phyloP scores from a whole-genome alignment of 2,329 filamentous ascomycete species.

The Colletotrichum lini region DNA sequence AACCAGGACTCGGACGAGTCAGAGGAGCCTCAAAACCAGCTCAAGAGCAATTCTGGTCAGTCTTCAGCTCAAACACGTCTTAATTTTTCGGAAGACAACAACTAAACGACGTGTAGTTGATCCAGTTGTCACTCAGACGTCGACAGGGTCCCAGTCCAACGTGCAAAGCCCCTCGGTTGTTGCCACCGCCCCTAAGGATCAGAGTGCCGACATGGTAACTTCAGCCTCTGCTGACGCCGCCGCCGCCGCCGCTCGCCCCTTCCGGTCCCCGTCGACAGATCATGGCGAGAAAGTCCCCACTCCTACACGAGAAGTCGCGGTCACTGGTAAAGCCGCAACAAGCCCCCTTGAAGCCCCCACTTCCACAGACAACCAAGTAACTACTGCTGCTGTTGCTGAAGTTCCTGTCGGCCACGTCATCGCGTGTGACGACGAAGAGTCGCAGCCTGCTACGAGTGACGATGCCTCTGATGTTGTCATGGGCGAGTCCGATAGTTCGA shows the following conservation, averaged over 20 bases:
- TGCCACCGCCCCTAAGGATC: neutral
- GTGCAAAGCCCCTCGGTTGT: constrained; percentile 8
- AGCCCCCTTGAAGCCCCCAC: constrained; percentile 11
- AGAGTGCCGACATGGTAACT: neutral
- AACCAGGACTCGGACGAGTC: constrained; percentile 31
- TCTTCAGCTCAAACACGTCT: neutral
- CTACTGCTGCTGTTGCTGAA: constrained; percentile 3
- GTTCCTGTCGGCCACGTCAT: neutral
- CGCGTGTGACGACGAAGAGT: constrained; percentile 10
- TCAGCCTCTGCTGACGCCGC: neutral
- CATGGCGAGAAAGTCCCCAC: neutral
- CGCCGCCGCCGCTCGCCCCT: neutral
- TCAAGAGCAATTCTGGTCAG: constrained; percentile 39
- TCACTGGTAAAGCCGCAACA: constrained; percentile 30
- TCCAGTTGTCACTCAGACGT: constrained; percentile 14
- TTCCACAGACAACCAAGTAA: constrained; percentile 14
- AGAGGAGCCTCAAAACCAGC: constrained; percentile 27
- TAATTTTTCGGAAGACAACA: too few relatives aligned
- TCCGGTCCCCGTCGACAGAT: constrained; percentile 1
- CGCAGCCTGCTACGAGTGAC: constrained; percentile 27
- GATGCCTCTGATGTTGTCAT: constrained; percentile 41
- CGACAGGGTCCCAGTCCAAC: constrained; percentile 10
- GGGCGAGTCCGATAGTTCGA: constrained; percentile 35
- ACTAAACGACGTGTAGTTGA: constrained; percentile 21
- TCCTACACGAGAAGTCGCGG: constrained; percentile 21